Base-by-base conservation (phyloP, 1,284 basidiomycete species). In the Microbotryomycetes sp. region DNA sequence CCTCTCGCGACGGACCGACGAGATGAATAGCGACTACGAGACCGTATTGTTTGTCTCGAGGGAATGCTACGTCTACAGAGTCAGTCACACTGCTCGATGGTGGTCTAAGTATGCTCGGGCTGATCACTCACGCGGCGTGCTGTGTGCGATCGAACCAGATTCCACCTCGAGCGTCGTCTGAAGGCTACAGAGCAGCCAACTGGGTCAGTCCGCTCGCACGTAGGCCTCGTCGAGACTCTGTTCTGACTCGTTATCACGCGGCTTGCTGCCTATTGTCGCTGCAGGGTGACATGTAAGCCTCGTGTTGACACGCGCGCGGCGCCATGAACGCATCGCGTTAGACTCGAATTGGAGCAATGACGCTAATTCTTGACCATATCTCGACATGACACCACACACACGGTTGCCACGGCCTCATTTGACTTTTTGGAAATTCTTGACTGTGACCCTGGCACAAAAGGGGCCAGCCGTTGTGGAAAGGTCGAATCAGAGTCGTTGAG, bases 41-140 rank as follows among this genome's bases (percentile, higher is more conserved):
- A 88, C 86, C 53, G 83, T 92, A 65, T 78, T 93, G 30, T 92
- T 89, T 73, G 86, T 93, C 61, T 86, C 84, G 32, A 81, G 91
- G 59, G 90, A 93, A 77, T 81, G 89, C 62, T 91, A 86, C 78
- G 89, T 77, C 22, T 77, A 76, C 63, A 59, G 68, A 3, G 67
- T 65, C 2, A 42, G 87, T 86, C 58, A 72, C 64, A 22, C 45
- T 19, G 26, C 49, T 22, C 54, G 15, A 58, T 57, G 49, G 64
- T 50, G 60, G 56, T 60, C 54, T 64, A 49, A 6, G 12, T 48
- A 6, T 14, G 15, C 9, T n/a, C n/a, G n/a, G 9, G 28, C 3
- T 7, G 15, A 3, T 25, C 30, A 14, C 26, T 36, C 22, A 32
- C 55, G 45, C 23, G 36, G 9, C 19, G 12, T 19, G 29, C 48